A percentile compares a stretch with the other conserved stretches of the same genome.
Conservation (phyloP, 345 rosid genomes). For the Bruguiera gymnorhiza region DNA sequence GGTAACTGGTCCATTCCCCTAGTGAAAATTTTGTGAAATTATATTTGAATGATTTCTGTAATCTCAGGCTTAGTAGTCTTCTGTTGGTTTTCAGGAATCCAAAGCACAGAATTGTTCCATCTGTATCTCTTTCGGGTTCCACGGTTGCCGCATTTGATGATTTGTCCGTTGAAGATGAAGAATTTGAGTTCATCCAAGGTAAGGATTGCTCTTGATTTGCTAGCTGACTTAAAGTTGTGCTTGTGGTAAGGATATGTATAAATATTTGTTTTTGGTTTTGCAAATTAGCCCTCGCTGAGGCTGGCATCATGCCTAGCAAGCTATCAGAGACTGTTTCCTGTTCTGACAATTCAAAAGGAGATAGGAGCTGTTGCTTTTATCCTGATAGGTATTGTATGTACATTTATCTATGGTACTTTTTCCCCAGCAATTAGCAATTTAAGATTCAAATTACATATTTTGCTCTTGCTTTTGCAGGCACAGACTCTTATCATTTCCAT, state of each 20-base stretch:
- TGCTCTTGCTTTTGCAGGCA: background rate
- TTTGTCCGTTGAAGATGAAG: constrained; percentile 53
- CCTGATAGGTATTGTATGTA: constrained; percentile 58
- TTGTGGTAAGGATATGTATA: background rate
- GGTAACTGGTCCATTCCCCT: constrained; percentile 6
- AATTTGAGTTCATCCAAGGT: constrained; percentile 71
- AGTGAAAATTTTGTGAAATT: background rate
- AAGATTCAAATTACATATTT: background rate
- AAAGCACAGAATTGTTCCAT: constrained; percentile 61
- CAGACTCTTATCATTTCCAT: background rate
- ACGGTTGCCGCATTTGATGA: constrained; percentile 67
- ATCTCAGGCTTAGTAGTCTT: constrained; percentile 12
- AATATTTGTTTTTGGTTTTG: constrained; percentile 18
- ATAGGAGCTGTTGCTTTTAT: constrained; percentile 29
- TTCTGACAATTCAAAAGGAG: constrained; percentile 30
- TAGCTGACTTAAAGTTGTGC: constrained; percentile 3
- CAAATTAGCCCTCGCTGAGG: constrained; percentile 72
- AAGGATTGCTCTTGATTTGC: constrained; percentile 9
- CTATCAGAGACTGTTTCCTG: constrained; percentile 26
- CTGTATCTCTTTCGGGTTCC: constrained; percentile 57
- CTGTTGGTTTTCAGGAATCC: constrained; percentile 49
- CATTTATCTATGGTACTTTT: background rate
- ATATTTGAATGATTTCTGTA: constrained; percentile 8
- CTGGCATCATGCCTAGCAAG: constrained; percentile 69
- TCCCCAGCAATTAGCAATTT: background rate